Percentiles rank a stretch among this genome's conserved stretches.
Conservation (phyloP, 1,284 basidiomycete species). For the Naganishia sp. region DNA sequence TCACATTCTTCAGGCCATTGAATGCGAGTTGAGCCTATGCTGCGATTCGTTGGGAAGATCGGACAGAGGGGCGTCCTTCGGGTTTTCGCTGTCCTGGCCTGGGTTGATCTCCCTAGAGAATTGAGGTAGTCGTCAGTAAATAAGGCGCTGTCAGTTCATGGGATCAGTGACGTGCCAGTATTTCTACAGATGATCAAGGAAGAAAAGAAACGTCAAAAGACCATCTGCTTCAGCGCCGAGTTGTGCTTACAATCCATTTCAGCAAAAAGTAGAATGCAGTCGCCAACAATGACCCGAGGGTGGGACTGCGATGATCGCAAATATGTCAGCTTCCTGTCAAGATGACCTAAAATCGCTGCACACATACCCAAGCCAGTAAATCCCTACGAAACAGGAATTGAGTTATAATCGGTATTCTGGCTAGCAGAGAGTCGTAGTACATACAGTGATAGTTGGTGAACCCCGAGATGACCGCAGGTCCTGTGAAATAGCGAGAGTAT, state of each 20-base stretch:
- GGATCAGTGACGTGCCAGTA: constrained; percentile 50
- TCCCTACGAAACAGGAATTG: neutral
- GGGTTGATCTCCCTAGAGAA: constrained; percentile 57
- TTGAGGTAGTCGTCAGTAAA: neutral
- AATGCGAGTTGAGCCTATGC: constrained; percentile 15
- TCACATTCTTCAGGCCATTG: neutral
- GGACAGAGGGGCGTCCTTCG: constrained; percentile 26
- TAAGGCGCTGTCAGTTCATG: too few relatives aligned
- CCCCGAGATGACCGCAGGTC: constrained; percentile 65
- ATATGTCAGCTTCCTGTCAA: neutral
- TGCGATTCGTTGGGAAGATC: constrained; percentile 23
- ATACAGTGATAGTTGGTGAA: constrained; percentile 65
- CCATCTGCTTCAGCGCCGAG: too few relatives aligned
- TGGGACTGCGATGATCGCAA: constrained; percentile 57
- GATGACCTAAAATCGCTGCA: constrained; percentile 6
- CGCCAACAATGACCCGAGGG: constrained; percentile 63
- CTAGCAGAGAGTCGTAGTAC: constrained; percentile 28
- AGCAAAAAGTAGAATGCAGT: constrained; percentile 62
- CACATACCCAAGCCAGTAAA: constrained; percentile 16
- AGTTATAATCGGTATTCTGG: neutral
- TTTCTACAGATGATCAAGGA: constrained; percentile 47
- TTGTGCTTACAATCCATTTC: constrained; percentile 59
- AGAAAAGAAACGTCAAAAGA: constrained; percentile 1
- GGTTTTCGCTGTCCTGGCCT: constrained; percentile 54
- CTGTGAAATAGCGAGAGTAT: neutral